phyloP scores from a whole-genome alignment of 106 monocot genomes.

The Acorus calamus region DNA sequence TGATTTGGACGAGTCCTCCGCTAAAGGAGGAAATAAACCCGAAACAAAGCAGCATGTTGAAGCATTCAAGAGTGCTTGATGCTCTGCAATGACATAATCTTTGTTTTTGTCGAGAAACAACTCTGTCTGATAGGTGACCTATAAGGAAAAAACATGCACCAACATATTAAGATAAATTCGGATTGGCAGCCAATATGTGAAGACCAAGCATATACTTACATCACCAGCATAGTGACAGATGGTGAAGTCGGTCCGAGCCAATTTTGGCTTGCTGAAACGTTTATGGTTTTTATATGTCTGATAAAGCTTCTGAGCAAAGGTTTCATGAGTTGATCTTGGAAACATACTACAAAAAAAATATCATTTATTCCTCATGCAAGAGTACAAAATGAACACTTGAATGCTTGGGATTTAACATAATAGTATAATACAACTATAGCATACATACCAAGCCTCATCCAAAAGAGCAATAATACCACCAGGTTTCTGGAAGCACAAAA shows the following conservation, averaged over 20 bases:
- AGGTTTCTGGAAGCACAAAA: conserved; percentile 50
- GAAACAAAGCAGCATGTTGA: conserved; percentile 71
- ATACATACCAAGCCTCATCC: conserved; percentile 57
- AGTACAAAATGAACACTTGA: too few relatives aligned
- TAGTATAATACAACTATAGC: too few relatives aligned
- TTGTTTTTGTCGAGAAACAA: conserved; percentile 60
- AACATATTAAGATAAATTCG: too few relatives aligned
- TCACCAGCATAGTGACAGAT: too few relatives aligned
- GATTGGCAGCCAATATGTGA: too few relatives aligned
- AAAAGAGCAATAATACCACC: conserved; percentile 81
- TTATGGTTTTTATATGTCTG: conserved; percentile 1
- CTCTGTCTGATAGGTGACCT: conserved; percentile 88
- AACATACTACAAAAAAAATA: not conserved
- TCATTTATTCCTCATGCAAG: not conserved
- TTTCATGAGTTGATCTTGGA: conserved; percentile 1
- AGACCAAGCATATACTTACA: too few relatives aligned
- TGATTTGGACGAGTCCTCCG: conserved; percentile 34
- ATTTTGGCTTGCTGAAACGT: too few relatives aligned
- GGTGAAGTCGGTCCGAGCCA: too few relatives aligned
- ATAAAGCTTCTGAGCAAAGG: not conserved
- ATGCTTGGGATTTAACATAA: too few relatives aligned
- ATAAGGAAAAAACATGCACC: conserved; percentile 6
- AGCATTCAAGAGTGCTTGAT: conserved; percentile 28
- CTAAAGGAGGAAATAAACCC: conserved; percentile 46
- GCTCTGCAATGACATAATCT: not conserved